Percentiles rank a stretch among this genome's conserved stretches.
Conservation (phyloP, 1,284 basidiomycete genomes). For the Tranzscheliella williamsii region DNA sequence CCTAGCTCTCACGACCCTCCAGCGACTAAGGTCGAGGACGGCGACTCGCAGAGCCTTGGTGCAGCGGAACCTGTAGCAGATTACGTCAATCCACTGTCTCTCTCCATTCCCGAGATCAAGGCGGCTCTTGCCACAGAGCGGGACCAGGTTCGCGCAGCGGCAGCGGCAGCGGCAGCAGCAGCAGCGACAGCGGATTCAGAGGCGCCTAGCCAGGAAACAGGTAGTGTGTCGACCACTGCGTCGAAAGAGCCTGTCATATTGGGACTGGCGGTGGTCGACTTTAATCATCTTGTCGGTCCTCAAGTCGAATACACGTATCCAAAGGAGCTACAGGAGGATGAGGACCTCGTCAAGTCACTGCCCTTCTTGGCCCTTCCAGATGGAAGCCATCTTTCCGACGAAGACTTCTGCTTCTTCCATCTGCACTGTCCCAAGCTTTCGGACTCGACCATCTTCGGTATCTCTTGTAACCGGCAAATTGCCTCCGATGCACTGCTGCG, state of each 20-base stretch:
- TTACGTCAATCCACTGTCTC: no score
- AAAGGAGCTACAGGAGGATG: slow-evolving; percentile 43
- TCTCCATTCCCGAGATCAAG: slow-evolving; percentile 36
- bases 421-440: slow-evolving; percentile 62
- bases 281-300: slow-evolving; percentile 59
- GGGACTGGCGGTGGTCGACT: slow-evolving; percentile 58
- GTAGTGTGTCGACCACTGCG: background rate
- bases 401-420: slow-evolving; percentile 98
- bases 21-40: no score
- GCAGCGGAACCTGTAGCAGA: no score
- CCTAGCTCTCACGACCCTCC: background rate
- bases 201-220: background rate
- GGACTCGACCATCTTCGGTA: slow-evolving; percentile 41
- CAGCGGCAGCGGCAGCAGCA: slow-evolving; percentile 3
- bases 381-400: slow-evolving; percentile 87
- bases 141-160: slow-evolving; percentile 19
- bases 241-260: slow-evolving; percentile 37
- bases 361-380: slow-evolving; percentile 98
- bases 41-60: no score
- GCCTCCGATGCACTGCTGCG: slow-evolving; percentile 77
- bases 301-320: slow-evolving; percentile 58
- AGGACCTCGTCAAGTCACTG: slow-evolving; percentile 65
- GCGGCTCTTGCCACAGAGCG: slow-evolving; percentile 29
- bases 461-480: slow-evolving; percentile 84
- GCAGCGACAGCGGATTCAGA: background rate